phyloP scores from a whole-genome alignment of 1,139 yeast genomes.

The Blastobotrys persicus region DNA sequence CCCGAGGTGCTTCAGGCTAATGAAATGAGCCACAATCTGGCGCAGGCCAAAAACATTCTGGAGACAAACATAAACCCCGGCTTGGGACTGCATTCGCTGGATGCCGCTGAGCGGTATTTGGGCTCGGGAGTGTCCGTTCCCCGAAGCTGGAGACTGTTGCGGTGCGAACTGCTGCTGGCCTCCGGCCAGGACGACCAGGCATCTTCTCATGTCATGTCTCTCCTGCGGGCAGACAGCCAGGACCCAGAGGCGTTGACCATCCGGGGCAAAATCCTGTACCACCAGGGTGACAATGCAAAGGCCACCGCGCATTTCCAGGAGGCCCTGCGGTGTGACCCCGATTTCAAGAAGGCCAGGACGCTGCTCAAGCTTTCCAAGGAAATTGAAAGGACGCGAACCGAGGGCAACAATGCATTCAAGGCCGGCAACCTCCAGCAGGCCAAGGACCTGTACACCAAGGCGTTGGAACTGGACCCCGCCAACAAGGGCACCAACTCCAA shows the following conservation, averaged over 20 bases:
- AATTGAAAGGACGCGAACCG: constrained; percentile 41
- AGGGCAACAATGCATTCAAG: constrained; percentile 70
- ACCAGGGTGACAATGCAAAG: constrained; percentile 40
- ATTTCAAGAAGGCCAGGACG: constrained; percentile 37
- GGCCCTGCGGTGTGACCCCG: constrained; percentile 45
- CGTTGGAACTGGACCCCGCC: constrained; percentile 53
- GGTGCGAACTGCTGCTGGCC: constrained; percentile 34
- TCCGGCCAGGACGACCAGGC: constrained; percentile 40
- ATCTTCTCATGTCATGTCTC: constrained; percentile 36
- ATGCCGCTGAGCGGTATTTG: constrained; percentile 39
- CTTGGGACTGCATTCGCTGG: constrained; percentile 39
- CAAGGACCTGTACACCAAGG: constrained; percentile 59
- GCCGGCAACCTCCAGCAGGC: constrained; percentile 56
- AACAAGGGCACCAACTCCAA: constrained; percentile 50
- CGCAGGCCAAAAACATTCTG: constrained; percentile 34
- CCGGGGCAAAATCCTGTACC: constrained; percentile 40
- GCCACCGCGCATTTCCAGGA: constrained; percentile 42
- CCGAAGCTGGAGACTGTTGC: constrained; percentile 36
- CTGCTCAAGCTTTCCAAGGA: constrained; percentile 36
- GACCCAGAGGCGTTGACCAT: constrained; percentile 42
- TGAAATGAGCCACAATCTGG: constrained; percentile 38
- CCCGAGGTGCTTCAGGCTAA: constrained; percentile 36
- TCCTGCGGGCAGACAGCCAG: constrained; percentile 37
- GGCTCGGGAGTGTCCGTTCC: constrained; percentile 39
- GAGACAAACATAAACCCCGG: constrained; percentile 24